Conservation (phyloP, 2,329 filamentous ascomycete genomes). For the Didymellaceae sp. region DNA sequence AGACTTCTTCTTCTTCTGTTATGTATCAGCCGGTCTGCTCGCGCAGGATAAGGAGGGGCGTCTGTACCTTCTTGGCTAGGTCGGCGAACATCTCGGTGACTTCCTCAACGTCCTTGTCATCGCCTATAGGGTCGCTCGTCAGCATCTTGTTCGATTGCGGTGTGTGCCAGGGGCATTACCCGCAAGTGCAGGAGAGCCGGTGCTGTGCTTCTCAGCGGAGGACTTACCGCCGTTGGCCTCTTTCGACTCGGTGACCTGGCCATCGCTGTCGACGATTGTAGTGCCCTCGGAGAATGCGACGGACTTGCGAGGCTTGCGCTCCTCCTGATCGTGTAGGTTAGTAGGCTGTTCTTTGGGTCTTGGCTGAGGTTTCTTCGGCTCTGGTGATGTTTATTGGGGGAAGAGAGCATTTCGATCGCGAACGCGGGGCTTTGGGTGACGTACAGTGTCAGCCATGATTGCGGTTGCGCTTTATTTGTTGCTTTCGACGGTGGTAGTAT, state of each 20-base stretch:
- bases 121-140: conserved; percentile 36
- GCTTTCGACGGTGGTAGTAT: conserved; percentile 7
- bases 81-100: conserved; percentile 68
- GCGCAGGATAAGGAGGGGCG: not conserved
- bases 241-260: conserved; percentile 78
- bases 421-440: conserved; percentile 37
- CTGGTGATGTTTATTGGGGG: not conserved
- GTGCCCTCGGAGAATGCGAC: conserved; percentile 91
- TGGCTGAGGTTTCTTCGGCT: not conserved
- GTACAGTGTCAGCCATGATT: conserved; percentile 60
- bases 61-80: conserved; percentile 68
- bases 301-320: conserved; percentile 84
- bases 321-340: conserved; percentile 50
- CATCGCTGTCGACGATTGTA: conserved; percentile 87
- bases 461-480: conserved; percentile 39
- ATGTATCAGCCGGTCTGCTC: conserved; percentile 7
- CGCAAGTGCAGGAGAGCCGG: conserved; percentile 22
- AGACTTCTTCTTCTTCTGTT: conserved; percentile 67
- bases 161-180: conserved; percentile 25
- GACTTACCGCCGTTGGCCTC: conserved; percentile 76
- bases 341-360: too few relatives aligned
- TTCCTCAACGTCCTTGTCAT: conserved; percentile 67
- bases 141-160: conserved; percentile 20
- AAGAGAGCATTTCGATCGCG: conserved; percentile 30
- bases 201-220: conserved; percentile 75